phyloP scores from a whole-genome alignment of 148 eudicot genomes.

The Vaccinium macrocarpon region DNA sequence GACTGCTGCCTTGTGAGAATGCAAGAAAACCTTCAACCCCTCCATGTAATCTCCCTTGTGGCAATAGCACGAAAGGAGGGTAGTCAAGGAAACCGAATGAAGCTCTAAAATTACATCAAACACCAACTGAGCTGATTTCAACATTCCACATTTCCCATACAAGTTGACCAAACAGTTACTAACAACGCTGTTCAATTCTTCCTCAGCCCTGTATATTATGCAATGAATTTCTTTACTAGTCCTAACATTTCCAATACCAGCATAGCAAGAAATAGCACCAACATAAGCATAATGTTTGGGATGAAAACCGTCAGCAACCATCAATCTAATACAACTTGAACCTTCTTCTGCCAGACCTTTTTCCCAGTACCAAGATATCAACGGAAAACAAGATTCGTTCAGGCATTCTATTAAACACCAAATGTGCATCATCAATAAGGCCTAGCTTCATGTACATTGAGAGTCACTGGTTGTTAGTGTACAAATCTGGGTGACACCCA shows the following conservation, averaged over 20 bases:
- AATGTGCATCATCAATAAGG: constrained; percentile 27
- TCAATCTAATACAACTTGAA: constrained; percentile 25
- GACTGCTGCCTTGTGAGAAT: constrained; percentile 29
- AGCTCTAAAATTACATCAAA: constrained; percentile 33
- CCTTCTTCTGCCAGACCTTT: constrained; percentile 27
- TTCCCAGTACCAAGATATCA: constrained; percentile 37
- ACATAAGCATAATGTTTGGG: constrained; percentile 37
- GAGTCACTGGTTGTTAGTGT: constrained; percentile 30
- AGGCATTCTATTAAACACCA: constrained; percentile 38
- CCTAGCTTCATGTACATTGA: constrained; percentile 29
- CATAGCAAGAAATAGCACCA: constrained; percentile 35
- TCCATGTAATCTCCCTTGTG: constrained; percentile 36
- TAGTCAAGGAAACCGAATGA: constrained; percentile 32
- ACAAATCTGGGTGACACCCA: constrained; percentile 30
- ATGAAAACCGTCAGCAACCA: constrained; percentile 28
- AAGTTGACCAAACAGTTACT: constrained; percentile 38
- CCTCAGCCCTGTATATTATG: constrained; percentile 28
- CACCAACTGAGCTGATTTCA: constrained; percentile 28
- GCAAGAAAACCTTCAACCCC: constrained; percentile 31
- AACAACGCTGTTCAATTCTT: constrained; percentile 27
- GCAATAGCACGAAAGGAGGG: constrained; percentile 29
- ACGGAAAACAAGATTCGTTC: constrained; percentile 31
- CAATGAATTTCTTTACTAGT: constrained; percentile 40
- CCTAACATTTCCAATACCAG: constrained; percentile 23
- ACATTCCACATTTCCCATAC: constrained; percentile 42